phyloP scores from a whole-genome alignment of 1,139 yeast species.

The Candida anutae region DNA sequence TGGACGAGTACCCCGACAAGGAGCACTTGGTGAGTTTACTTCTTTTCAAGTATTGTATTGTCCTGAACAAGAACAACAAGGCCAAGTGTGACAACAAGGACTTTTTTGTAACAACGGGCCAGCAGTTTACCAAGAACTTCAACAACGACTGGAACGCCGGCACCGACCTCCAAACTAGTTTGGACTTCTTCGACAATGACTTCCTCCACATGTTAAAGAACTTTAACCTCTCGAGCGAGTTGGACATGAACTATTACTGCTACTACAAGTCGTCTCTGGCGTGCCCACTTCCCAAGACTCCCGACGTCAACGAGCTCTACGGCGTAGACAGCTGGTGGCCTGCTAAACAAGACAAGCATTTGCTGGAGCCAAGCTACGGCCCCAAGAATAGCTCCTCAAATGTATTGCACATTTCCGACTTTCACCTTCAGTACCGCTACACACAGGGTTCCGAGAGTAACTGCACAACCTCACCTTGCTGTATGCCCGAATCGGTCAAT shows the following conservation, averaged over 20 bases:
- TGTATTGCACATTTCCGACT: conserved; percentile 60
- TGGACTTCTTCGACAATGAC: conserved; percentile 34
- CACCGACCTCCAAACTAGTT: conserved; percentile 19
- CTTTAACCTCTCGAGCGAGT: conserved; percentile 29
- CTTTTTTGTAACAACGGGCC: conserved; percentile 30
- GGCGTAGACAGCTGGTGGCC: conserved; percentile 27
- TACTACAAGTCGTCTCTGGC: conserved; percentile 16
- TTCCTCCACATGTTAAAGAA: conserved; percentile 28
- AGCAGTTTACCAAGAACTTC: conserved; percentile 10
- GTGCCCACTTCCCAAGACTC: conserved; percentile 23
- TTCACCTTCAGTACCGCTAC: conserved; percentile 54
- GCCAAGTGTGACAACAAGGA: conserved; percentile 27
- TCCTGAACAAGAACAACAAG: conserved; percentile 22
- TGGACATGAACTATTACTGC: conserved; percentile 29
- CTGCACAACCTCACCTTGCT: conserved; percentile 45
- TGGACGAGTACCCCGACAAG: conserved; percentile 24
- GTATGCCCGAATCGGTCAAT: conserved; percentile 34
- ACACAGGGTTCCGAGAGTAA: conserved; percentile 53
- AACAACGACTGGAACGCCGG: too few relatives aligned
- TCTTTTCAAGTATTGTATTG: conserved; percentile 29
- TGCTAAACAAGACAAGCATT: conserved; percentile 17
- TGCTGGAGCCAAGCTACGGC: conserved; percentile 18
- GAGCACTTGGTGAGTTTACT: conserved; percentile 30
- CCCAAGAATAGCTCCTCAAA: conserved; percentile 28
- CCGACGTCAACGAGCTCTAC: conserved; percentile 19